Evolutionary conservation across 257 asterid species (phyloP).

Genomic region (Salvia hispanica): DNA sequence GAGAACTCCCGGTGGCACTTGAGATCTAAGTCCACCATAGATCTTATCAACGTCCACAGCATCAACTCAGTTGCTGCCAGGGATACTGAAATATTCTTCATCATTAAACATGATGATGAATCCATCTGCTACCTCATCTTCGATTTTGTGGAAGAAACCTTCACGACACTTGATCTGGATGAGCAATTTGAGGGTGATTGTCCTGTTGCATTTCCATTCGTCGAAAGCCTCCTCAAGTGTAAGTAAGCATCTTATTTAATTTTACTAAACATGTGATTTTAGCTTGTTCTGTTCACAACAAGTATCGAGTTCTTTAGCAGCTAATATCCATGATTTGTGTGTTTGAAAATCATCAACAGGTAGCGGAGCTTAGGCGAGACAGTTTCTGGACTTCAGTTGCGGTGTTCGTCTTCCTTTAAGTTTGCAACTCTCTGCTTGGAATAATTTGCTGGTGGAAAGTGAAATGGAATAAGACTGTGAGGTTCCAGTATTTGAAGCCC

Average conservation of each 20-base stretch:
- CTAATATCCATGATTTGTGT: too few relatives aligned
- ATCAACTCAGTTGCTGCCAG: conserved; percentile 33
- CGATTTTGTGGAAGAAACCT: conserved; percentile 22
- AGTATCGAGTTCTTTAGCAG: too few relatives aligned
- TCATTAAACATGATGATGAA: conserved; percentile 13
- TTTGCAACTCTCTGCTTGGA: too few relatives aligned
- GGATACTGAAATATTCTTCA: conserved; percentile 30
- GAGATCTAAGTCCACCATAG: conserved; percentile 20
- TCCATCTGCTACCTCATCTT: conserved; percentile 20
- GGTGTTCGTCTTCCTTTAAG: too few relatives aligned
- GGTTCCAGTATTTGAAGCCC: not conserved
- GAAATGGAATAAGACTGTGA: not conserved
- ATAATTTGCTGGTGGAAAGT: not conserved
- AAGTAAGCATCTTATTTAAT: too few relatives aligned
- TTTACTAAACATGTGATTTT: too few relatives aligned
- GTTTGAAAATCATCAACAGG: too few relatives aligned
- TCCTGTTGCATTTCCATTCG: conserved; percentile 34
- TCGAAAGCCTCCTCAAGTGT: conserved; percentile 25
- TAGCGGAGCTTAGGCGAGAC: not conserved
- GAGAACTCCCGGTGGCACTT: conserved; percentile 24
- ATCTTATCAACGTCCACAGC: conserved; percentile 11
- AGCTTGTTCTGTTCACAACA: too few relatives aligned
- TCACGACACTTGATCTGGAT: conserved; percentile 7
- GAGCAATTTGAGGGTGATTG: not conserved
- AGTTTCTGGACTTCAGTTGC: conserved; percentile 7